Evolutionary conservation across 2,329 filamentous ascomycete species (phyloP).

Genomic region (Tolypocladium pustulatum): DNA sequence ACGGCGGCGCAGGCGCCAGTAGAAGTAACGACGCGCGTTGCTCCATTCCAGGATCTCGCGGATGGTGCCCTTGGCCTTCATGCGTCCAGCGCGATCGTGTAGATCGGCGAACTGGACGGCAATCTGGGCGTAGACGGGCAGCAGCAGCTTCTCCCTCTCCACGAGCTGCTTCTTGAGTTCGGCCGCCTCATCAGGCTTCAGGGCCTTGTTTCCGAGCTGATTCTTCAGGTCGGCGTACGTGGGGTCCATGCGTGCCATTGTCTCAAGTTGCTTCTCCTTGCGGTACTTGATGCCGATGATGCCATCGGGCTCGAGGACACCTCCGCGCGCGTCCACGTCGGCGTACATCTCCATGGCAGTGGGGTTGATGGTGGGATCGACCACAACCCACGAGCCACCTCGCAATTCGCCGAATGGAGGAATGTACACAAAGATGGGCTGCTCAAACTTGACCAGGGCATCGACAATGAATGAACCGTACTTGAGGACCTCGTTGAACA

Average conservation of each 20-base stretch:
- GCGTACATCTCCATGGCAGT: conserved; percentile 99
- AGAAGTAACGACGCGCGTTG: conserved; percentile 93
- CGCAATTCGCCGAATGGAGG: conserved; percentile 92
- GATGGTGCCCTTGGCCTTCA: conserved; percentile 96
- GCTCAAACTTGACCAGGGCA: conserved; percentile 94
- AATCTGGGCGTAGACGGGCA: conserved; percentile 91
- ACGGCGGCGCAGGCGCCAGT: conserved; percentile 96
- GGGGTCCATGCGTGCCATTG: conserved; percentile 88
- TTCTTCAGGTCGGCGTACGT: conserved; percentile 77
- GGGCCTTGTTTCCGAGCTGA: conserved; percentile 50
- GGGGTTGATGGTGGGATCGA: conserved; percentile 96
- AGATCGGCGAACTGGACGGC: conserved; percentile 95
- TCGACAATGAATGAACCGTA: conserved; percentile 99
- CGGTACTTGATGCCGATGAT: conserved; percentile 98
- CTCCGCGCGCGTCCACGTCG: conserved; percentile 85
- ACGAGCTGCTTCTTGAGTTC: conserved; percentile 77
- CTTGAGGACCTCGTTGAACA: conserved; percentile 99
- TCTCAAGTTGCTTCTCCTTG: conserved; percentile 92
- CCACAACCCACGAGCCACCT: conserved; percentile 98
- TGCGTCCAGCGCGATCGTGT: conserved; percentile 91
- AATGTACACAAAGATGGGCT: conserved; percentile 98
- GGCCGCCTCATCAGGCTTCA: conserved; percentile 64
- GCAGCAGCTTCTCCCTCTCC: conserved; percentile 73
- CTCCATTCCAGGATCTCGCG: conserved; percentile 76
- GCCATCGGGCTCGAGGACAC: conserved; percentile 95